A percentile compares a stretch with the other conserved stretches of the same genome.
Evolutionary conservation across 2,329 filamentous ascomycete species (phyloP).

Genomic region (Aspergillus novoparasiticus): DNA sequence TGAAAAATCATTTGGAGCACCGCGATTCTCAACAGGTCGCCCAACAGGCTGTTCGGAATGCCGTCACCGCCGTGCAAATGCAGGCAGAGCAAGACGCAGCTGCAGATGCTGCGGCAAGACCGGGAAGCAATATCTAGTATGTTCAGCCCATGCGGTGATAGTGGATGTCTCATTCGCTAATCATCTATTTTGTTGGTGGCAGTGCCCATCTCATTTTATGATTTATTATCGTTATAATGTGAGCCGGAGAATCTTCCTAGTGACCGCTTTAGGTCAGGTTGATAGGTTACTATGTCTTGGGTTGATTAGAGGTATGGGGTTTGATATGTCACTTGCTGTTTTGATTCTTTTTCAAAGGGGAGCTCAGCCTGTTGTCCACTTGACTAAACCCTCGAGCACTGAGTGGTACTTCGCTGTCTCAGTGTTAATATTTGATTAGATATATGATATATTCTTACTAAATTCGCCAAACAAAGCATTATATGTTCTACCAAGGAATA

Average conservation of each 20-base stretch:
- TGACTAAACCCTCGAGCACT: too few species aligned
- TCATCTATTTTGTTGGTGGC: accelerated
- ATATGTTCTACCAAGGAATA: too few species aligned
- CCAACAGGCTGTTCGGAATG: not conserved
- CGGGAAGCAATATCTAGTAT: not conserved
- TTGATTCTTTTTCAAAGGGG: too few species aligned
- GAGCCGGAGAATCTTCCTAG: too few species aligned
- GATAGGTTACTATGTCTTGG: not conserved
- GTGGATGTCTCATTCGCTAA: not conserved
- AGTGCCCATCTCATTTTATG: not conserved
- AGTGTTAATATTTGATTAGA: too few species aligned
- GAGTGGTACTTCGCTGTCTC: too few species aligned
- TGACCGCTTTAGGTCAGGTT: not conserved
- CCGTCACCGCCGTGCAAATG: not conserved
- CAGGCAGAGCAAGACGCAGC: not conserved
- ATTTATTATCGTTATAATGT: too few species aligned
- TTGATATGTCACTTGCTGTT: too few species aligned
- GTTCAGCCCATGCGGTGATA: not conserved
- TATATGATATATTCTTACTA: too few species aligned
- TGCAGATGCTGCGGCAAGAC: not conserved
- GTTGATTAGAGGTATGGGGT: too few species aligned
- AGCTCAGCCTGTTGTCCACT: too few species aligned
- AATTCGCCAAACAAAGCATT: too few species aligned
- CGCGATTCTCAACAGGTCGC: not conserved
- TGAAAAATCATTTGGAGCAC: not conserved